Evolutionary conservation across 345 rosid genomes (phyloP), one percentile per base, ranked within the genome.

Genomic region (Linum usitatissimum): DNA sequence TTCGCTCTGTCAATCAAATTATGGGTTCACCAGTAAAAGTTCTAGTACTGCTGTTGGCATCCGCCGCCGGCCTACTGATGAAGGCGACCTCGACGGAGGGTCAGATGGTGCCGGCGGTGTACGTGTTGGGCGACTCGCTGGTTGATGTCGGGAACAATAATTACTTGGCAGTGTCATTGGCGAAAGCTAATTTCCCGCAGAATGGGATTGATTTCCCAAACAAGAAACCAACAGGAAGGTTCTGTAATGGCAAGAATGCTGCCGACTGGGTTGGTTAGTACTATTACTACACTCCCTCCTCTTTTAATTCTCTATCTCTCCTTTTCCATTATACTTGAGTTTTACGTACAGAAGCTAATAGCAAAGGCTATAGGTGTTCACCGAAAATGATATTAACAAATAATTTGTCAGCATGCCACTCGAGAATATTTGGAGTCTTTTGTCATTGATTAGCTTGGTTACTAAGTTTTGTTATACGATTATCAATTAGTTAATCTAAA

Each of bases 101-200:
- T 15, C 77, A 71, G 51, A 73, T 69, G 77, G 84, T 70, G 60
- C 82, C 83, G 6, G 84, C 76, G 0, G 30, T 77, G 28, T 82
- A 63, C 20, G 76, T 77, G 51, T 75, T 82, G 15, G 86, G 86
- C 6, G 86, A 82, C 70, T 82, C 86, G 4, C 66, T 79, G 9
- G 77, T 79, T 0, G 84, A 82, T 23, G 86, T 79, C 3, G 86
- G 86, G 14, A 82, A 82, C 76, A 82, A 82, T 71, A 73, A 82
- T 63, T 1, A 71, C 71, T 68, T 82, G 19, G 58, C 70, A 0
- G 0, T 79, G 15, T 82, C 87, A 6, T 1, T 76, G 18, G 78
- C 72, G 12, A 79, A 73, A 56, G 83, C 86, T 1, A 18, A 79
- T 65, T 79, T 77, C 59, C 77, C 76, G 30, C 84, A 77, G 67